phyloP scores from a whole-genome alignment of 1,139 yeast species.

The Debaryomycetaceae sp. region DNA sequence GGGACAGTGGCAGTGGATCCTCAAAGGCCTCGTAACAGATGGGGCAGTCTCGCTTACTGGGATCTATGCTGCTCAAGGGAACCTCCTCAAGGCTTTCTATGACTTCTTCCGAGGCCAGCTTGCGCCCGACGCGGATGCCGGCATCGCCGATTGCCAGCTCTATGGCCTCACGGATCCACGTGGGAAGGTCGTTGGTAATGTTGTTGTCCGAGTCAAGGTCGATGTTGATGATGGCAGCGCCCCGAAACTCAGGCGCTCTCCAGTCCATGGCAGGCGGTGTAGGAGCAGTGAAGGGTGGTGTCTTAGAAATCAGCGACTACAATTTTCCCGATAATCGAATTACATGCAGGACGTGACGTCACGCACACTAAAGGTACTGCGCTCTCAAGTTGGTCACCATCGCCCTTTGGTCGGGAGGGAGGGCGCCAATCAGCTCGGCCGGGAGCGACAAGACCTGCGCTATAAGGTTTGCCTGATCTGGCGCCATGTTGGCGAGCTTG shows the following conservation, averaged over 20 bases:
- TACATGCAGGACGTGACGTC: too few species aligned
- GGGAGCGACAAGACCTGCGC: constrained; percentile 60
- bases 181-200: constrained; percentile 21
- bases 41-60: constrained; percentile 32
- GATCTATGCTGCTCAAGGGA: constrained; percentile 11
- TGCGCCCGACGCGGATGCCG: constrained; percentile 21
- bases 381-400: constrained; percentile 58
- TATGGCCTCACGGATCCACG: constrained; percentile 37
- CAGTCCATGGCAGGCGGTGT: constrained; percentile 14
- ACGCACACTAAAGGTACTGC: constrained; percentile 52
- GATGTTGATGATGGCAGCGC: constrained; percentile 23
- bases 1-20: constrained; percentile 1
- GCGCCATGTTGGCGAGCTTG: constrained; percentile 44
- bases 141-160: constrained; percentile 31
- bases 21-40: constrained; percentile 41
- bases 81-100: constrained; percentile 28
- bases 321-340: too few species aligned
- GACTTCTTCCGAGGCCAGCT: constrained; percentile 39
- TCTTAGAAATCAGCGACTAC: too few species aligned
- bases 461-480: constrained; percentile 59
- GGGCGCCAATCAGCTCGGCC: constrained; percentile 47
- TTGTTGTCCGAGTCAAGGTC: constrained; percentile 22
- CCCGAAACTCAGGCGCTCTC: constrained; percentile 14
- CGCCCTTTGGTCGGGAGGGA: constrained; percentile 57
- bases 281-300: neutral